Base-by-base conservation (phyloP, 2,329 filamentous ascomycete genomes). In the Lecanosticta acicola region DNA sequence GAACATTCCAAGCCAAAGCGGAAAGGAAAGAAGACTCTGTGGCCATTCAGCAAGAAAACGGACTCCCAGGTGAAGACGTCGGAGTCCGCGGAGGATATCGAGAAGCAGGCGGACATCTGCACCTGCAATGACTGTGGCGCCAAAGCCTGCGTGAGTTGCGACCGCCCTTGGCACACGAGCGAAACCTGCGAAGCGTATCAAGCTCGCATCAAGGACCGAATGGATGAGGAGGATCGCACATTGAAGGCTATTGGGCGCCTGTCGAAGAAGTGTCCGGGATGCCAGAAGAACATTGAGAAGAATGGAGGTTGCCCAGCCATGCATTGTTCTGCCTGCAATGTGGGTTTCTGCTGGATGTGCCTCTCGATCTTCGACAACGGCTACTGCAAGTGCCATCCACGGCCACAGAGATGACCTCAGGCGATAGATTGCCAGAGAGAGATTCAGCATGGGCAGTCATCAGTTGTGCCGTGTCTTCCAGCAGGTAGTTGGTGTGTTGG, bases 131-230 rank as follows among this genome's bases (percentile, higher is more conserved):
- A 49, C 4, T 66, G 63, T 49, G 57, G 57, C 9, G 48, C 51
- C 4, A 49, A 54, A 41, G 58, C 60, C 10, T 66, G 63, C 50
- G 57, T 61, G 2, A 20, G 46, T 1, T 64, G 62, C 50, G 58
- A 65, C 18, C 48, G 54, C 2, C 57, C 59, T 3, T 63, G 54
- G 54, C 63, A 66, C 42, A 51, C 56, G 8, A 56, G 56, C 29
- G 59, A 65, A 41, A 60, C 54, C 5, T 66, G 64, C 50, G 45
- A 43, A 8, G 57, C 66, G 52, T 72, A 69, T 45, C 54, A 56
- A 21, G 18, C 21, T 3, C 52, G 58, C 2, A 52, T 50, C 41
- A 58, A 58, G 26, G 48, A 52, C 32, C 43, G 49, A 13, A 32
- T 52, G n/a, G 50, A 58, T 3, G 65, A 66, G 19, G 66, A 66